Evolutionary conservation across 2,329 filamentous ascomycete genomes (phyloP), one percentile per base, ranked within the genome.

Genomic region (Exophiala aquamarina): DNA sequence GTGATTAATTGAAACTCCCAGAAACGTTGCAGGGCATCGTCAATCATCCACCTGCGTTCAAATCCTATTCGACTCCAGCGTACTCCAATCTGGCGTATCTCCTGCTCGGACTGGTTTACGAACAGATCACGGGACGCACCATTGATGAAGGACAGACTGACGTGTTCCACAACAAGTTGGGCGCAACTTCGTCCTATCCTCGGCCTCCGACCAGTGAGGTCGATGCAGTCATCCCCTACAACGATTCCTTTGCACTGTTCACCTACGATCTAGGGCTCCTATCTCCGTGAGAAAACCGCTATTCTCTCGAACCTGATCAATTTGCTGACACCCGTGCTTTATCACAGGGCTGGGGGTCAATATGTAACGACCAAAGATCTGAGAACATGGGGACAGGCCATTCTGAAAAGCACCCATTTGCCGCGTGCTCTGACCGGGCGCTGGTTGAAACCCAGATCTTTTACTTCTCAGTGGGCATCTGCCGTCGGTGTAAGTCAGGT

Each of bases 361-460:
- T 75, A 70, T 61, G 70, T 72, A 13, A 72, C 69, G 0, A 57
- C 64, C 1, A 61, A 61, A 3, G 74, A 76, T 58, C 60, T 76
- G 45, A 65, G 67, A 0, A 56, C 59, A 5, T 60, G 74, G 15
- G 71, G 71, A n/a, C 68, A 67, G 2, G 66, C 67, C 18, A 73
- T 76, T 50, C 60, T 75, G 18, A 59, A 58, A 10, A 66, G 64
- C 17, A 63, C 61, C 0, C 58, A 74, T 1, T 54, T 75, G 0
- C 48, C 64, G 0, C 57, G 63, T 0, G 52, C 61, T 2, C 54
- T 62, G 10, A 74, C 73, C 0, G 63, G 69, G 10, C 62, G 70
- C 17, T 75, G 73, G 73, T 59, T 76, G 14, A 72, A 71, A 42
- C 73, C 73, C 0, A 70, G 67, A 0, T 63, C 71, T 3, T 68